Evolutionary conservation across 2,329 filamentous ascomycete species (phyloP).

Genomic region (Trichoderma guizhouense): DNA sequence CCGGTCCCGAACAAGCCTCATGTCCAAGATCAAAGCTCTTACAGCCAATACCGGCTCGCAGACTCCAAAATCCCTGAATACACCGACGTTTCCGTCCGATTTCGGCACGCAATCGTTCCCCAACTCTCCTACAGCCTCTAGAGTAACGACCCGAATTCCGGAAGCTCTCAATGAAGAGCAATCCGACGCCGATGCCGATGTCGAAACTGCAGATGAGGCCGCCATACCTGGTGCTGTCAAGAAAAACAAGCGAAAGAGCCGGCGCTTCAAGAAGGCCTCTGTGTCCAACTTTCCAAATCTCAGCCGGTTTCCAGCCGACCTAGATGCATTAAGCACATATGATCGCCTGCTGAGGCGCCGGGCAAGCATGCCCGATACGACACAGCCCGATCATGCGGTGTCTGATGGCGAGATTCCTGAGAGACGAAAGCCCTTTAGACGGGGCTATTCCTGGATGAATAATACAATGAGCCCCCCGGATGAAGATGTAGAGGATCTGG

Average conservation of each 20-base stretch:
- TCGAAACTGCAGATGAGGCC: constrained; percentile 80
- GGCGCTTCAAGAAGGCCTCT: constrained; percentile 51
- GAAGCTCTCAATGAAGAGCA: constrained; percentile 52
- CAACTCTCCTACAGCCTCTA: constrained; percentile 47
- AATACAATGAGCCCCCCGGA: constrained; percentile 44
- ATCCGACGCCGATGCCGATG: constrained; percentile 59
- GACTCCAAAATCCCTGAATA: constrained; percentile 41
- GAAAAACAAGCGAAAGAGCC: constrained; percentile 61
- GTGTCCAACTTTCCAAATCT: constrained; percentile 66
- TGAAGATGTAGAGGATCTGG: constrained; percentile 51
- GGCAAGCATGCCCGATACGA: constrained; percentile 61
- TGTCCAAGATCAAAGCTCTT: constrained; percentile 75
- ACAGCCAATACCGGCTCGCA: constrained; percentile 52
- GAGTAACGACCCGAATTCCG: constrained; percentile 48
- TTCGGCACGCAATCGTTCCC: constrained; percentile 39
- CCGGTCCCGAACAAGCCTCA: constrained; percentile 64
- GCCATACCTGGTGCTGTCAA: constrained; percentile 41
- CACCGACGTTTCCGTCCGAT: constrained; percentile 30
- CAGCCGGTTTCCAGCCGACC: constrained; percentile 42
- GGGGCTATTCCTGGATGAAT: constrained; percentile 57
- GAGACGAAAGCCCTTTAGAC: constrained; percentile 49
- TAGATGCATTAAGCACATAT: constrained; percentile 40
- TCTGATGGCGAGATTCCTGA: constrained; percentile 75
- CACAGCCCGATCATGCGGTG: constrained; percentile 59
- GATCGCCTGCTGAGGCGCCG: constrained; percentile 58